A percentile compares a stretch with the other conserved stretches of the same genome.
Conservation (phyloP, 805 yeast species). For the Kurtzmaniella fragi region DNA sequence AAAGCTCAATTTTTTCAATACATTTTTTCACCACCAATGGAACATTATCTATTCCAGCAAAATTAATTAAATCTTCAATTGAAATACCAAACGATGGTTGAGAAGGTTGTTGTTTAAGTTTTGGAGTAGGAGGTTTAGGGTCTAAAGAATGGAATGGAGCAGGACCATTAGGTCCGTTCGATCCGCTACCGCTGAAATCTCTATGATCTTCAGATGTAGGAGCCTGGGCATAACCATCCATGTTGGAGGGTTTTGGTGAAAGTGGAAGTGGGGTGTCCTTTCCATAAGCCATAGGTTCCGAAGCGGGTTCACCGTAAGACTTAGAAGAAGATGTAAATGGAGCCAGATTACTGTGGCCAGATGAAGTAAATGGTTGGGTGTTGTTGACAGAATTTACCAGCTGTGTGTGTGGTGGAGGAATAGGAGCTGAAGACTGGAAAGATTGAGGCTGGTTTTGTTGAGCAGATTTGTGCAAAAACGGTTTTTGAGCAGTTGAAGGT, state of each 20-base stretch:
- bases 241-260: neutral
- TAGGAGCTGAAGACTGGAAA: conserved; percentile 28
- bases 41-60: conserved; percentile 81
- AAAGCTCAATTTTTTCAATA: conserved; percentile 76
- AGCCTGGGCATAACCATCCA: conserved; percentile 1
- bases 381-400: conserved; percentile 1
- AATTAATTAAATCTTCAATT: conserved; percentile 68
- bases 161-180: no score
- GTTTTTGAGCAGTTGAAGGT: conserved; percentile 38
- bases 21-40: conserved; percentile 89
- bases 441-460: conserved; percentile 15
- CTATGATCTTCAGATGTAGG: conserved; percentile 4
- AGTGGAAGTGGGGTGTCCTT: neutral
- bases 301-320: neutral
- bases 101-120: neutral
- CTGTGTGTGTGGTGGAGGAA: neutral
- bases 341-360: neutral
- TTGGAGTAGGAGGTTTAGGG: no score
- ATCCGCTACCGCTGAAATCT: conserved; percentile 15
- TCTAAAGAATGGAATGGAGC: no score
- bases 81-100: conserved; percentile 76
- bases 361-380: neutral
- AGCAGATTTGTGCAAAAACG: conserved; percentile 6
- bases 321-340: conserved; percentile 2
- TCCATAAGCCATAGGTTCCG: neutral